Evolutionary conservation across 345 rosid genomes (phyloP), one percentile per base, ranked within the genome.

Genomic region (Gossypium ekmanianum): DNA sequence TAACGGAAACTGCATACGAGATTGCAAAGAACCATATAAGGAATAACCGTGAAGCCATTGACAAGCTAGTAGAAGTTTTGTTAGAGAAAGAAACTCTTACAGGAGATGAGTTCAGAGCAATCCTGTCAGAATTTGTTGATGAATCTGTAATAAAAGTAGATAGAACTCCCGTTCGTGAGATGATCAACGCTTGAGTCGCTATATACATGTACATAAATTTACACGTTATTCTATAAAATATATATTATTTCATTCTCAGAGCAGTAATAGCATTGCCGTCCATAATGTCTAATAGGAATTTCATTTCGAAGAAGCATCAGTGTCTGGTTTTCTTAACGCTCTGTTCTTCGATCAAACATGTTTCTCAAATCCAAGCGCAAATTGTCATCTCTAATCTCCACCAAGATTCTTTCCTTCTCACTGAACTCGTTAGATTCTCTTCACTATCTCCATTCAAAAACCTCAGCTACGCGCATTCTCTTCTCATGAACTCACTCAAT

Each of bases 31-130:
- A 73, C 13, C 92, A 84, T 62, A 69, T 88, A 67, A 85, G 78
- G 84, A 82, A 79, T 11, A 85, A 88, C 82, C 76, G 96, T 55
- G 92, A 86, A 14, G 97, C 92, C 58, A 86, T 93, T 63, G 89
- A 91, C 78, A 87, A 88, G 75, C 82, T 90, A 29, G 97, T 88
- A 63, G 97, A 91, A 20, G 85, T 88, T 56, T 81, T 88, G n/a
- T 47, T 89, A 76, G 91, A 89, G 86, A 91, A 83, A 82, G 93
- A 91, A 74, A 91, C 93, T 2, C 77, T 90, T 45, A 52, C 85
- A 0, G 92, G 96, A 70, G 92, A 89, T 61, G 91, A 90, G 62
- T 88, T 90, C 81, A 82, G 92, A 75, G 85, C 79, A 22, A 83
- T 90, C 73, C 59, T 89, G 52, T 88, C 88, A 1, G 91, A 90